Percentiles rank a stretch among this genome's conserved stretches.
phyloP scores from a whole-genome alignment of 2,329 filamentous ascomycete genomes.

The Aspergillus pseudoterreus region DNA sequence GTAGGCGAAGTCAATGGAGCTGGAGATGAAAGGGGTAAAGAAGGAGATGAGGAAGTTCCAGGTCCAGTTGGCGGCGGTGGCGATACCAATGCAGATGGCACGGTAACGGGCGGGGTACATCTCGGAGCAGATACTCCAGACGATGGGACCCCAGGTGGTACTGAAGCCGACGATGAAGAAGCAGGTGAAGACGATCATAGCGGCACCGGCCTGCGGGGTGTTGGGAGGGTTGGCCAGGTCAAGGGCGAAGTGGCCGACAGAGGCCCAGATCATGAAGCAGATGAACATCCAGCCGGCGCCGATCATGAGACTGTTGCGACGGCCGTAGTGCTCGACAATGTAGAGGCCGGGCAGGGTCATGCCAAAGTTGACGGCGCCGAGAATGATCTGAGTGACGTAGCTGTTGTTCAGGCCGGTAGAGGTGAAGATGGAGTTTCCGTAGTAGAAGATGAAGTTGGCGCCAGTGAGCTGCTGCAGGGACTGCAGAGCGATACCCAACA shows the following conservation, averaged over 20 bases:
- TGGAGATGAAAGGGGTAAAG: constrained; percentile 76
- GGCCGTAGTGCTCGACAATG: constrained; percentile 66
- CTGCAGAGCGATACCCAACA: constrained; percentile 45
- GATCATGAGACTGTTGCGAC: constrained; percentile 63
- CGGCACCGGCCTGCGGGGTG: constrained; percentile 53
- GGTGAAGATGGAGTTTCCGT: constrained; percentile 59
- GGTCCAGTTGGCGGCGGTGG: constrained; percentile 73
- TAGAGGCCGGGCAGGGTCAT: constrained; percentile 66
- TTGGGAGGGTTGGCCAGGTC: constrained; percentile 37
- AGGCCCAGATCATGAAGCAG: constrained; percentile 60
- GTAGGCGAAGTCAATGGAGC: constrained; percentile 68
- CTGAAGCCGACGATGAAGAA: constrained; percentile 74
- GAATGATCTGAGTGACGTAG: constrained; percentile 65
- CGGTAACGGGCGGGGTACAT: constrained; percentile 50
- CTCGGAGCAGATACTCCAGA: constrained; percentile 45
- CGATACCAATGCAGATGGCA: constrained; percentile 72
- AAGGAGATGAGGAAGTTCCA: constrained; percentile 75
- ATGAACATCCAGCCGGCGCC: constrained; percentile 65
- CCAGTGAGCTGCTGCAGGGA: constrained; percentile 48
- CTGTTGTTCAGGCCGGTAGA: constrained; percentile 64
- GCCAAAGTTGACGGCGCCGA: constrained; percentile 65
- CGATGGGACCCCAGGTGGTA: constrained; percentile 64
- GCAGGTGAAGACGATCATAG: constrained; percentile 69
- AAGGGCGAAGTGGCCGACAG: constrained; percentile 50
- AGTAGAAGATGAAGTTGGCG: constrained; percentile 52